Conservation (phyloP, 208 protist species). For the Crithidia acanthocephali region DNA sequence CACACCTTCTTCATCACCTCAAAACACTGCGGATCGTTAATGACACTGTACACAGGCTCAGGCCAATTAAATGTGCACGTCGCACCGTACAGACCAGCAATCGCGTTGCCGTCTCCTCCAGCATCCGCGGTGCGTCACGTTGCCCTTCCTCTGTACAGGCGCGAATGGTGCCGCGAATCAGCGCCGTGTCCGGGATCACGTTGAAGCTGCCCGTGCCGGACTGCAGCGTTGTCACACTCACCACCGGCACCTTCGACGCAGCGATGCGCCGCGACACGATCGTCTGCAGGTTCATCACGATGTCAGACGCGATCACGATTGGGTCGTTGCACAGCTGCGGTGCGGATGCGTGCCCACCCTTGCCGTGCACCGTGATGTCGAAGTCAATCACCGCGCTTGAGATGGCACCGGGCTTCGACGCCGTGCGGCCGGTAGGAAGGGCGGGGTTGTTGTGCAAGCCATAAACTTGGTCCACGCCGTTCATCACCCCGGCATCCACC, state of each 20-base stretch:
- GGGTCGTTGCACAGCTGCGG: constrained; percentile 64
- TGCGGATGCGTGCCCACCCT: constrained; percentile 59
- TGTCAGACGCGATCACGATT: constrained; percentile 57
- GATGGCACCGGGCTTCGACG: constrained; percentile 33
- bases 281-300: constrained; percentile 56
- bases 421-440: constrained; percentile 10
- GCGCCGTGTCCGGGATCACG: constrained; percentile 62
- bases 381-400: constrained; percentile 58
- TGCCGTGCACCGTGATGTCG: constrained; percentile 60
- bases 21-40: too few species aligned
- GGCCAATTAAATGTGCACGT: too few species aligned
- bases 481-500: constrained; percentile 35
- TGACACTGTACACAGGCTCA: neutral
- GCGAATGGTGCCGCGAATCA: constrained; percentile 60
- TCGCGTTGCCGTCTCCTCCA: constrained; percentile 60
- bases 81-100: constrained; percentile 52
- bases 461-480: constrained; percentile 28
- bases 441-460: constrained; percentile 44
- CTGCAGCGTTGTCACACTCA: constrained; percentile 58
- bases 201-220: constrained; percentile 62
- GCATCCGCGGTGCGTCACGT: constrained; percentile 37
- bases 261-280: constrained; percentile 62
- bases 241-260: constrained; percentile 47
- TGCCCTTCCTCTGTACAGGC: constrained; percentile 46
- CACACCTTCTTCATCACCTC: constrained; percentile 41